These are phyloP conservation scores for Mrakia frigida DNA, from an alignment of 768 basidiomycete genomes.

Conservation along the genomic window DNA sequence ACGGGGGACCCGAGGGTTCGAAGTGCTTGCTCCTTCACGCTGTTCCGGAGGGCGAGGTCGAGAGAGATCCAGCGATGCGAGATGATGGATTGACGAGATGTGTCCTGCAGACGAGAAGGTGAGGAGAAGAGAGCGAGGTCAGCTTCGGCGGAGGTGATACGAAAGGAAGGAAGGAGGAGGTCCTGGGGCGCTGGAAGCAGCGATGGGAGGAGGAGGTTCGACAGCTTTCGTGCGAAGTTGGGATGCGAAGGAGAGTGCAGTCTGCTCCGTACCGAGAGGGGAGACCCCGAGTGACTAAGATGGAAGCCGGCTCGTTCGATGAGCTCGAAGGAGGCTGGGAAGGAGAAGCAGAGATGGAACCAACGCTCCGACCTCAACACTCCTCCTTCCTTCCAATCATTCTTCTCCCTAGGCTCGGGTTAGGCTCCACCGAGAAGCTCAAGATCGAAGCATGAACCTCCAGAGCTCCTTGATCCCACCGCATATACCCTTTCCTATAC, in stretches of 20 bases:
- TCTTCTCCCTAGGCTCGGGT: no score
- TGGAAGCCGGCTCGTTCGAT: no score
- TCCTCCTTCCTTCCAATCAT: no score
- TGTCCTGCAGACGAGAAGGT: slow-evolving; percentile 53
- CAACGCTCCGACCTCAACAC: no score
- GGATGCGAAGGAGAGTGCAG: no score
- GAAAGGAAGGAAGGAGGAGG: slow-evolving; percentile 4
- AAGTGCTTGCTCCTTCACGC: slow-evolving; percentile 79
- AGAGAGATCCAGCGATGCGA: slow-evolving; percentile 76
- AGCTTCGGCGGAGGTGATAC: slow-evolving; percentile 31
- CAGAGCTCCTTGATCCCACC: no score
- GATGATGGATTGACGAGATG: slow-evolving; percentile 66
- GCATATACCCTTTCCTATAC: not conserved
- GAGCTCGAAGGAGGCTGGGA: no score
- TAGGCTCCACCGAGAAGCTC: no score
- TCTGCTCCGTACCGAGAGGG: no score
- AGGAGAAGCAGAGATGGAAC: no score
- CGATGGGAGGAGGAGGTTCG: not conserved
- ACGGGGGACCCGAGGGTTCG: slow-evolving; percentile 69
- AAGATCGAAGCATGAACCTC: no score
- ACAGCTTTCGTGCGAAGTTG: not conserved
- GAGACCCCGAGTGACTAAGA: no score
- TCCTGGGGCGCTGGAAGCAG: not conserved
- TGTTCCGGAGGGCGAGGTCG: slow-evolving; percentile 58
- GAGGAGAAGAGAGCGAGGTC: slow-evolving; percentile 30